Base-by-base conservation (phyloP, 2,329 filamentous ascomycete genomes). In the Coleophoma eucalyptorum region DNA sequence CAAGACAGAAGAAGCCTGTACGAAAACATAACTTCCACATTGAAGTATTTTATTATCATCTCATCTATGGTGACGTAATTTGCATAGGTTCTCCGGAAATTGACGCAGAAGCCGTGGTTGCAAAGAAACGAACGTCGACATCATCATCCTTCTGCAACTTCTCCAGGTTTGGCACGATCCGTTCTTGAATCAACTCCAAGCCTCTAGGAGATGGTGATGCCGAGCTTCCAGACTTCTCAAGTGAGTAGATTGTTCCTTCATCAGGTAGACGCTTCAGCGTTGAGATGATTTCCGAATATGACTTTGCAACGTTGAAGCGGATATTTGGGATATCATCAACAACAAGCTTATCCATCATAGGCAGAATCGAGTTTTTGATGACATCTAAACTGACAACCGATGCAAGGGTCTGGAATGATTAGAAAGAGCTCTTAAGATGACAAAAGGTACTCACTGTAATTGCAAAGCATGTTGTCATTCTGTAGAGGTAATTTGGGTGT, bases 391-490 rank as follows among this genome's bases (percentile, higher is more conserved):
- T 95, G 63, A 99, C 89, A 49, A 96, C 95, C 32, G 89, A 89
- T 31, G 94, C 89, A 56, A 99, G 84, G 20, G 93, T 99, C 94
- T 99, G 60, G 45, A 53, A 37, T 18, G 18, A 55, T 59, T 72
- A 62, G 67, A 48, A 49, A 43, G 41, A 26, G n/a, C 37, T 45
- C 40, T 32, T 33, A 41, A 44, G n/a, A 19, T 40, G 7, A 20
- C 15, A 44, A 5, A 26, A 35, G n/a, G 2, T 10, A 81, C 89
- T 78, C 80, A 99, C 94, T 62, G 91, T 93, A 60, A 99, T 95
- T 55, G 94, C 94, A 70, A 99, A 99, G 75, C 93, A 97, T n/a
- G 94, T 99, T 10, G 94, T 99, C 94, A 99, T 99, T 69, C 94
- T 84, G 80, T 99, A 99, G 48, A 99, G 86, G 70, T 99, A 99